Evolutionary conservation across 129 eudicot genomes (phyloP), one percentile per base, ranked within the genome.

Genomic region (Gnaphalium uliginosum): DNA sequence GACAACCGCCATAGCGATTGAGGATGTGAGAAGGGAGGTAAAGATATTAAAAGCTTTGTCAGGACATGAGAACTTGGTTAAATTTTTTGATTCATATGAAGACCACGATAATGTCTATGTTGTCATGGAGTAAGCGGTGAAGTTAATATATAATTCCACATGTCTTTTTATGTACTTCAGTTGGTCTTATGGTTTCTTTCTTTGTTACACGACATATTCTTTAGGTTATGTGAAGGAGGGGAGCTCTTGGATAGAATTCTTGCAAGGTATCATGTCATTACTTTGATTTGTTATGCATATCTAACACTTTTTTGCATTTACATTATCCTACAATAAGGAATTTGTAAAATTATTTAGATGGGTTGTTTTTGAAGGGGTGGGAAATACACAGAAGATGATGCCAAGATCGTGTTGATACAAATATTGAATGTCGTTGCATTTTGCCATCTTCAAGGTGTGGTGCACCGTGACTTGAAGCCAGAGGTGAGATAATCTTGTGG

Each of bases 361-460:
- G 46, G 46, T 54, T 79, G 26, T 69, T 63, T 76, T 51, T 81
- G 67, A 72, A 95, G 99, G 86, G 99, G 99, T 58, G 99, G 97
- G 19, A 95, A 89, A 66, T 95, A 89, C 77, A 66, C 94, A 11
- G 99, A 95, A 89, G 99, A 87, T 6, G 99, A 95, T 74, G 99
- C 99, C 37, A 95, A 95, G 83, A 78, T 57, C 8, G 93, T 95
- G 46, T 78, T 95, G 84, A 76, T 87, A 30, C 99, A 95, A 76
- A 91, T 95, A 79, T 39, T 95, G 11, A 95, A 88, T 65, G 89
- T 91, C 18, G 98, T 90, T 77, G 78, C 98, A 77, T 94, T 86
- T 78, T 93, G 97, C 78, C 98, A 93, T 89, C 88, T 93, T 74
- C 98, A 93, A 79, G 98, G 98, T 30, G 99, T 95, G 66, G 99